Base-by-base conservation (phyloP, 768 basidiomycete genomes). In the Hygrophoropsis aurantiaca region DNA sequence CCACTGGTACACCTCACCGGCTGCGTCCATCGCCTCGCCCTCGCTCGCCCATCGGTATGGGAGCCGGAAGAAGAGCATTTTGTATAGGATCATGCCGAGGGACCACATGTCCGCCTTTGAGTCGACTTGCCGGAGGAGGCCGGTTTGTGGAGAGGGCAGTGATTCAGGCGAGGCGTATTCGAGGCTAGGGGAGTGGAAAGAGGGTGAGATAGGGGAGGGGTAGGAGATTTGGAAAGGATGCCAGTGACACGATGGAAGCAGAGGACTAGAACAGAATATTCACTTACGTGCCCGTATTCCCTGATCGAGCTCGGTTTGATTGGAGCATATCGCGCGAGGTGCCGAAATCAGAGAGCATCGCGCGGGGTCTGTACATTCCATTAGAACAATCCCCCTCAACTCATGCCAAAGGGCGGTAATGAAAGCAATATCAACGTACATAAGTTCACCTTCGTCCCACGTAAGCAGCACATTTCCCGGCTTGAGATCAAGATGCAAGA, bases 51-150 rank as follows among this genome's bases (percentile, higher is more conserved):
- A 83, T 15, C 74, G 77, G 59, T 93, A 97, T 0, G 95, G 94
- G 16, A 95, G 67, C 26, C 81, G 80, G 69, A 97, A 93, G 70
- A 97, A 98, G 1, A 95, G 69, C 51, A 98, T 76, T 58, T 93
- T 94, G 72, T 97, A 85, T 15, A 98, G 74, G 46, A 98, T 90
- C 87, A 98, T 93, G 52, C 94, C 94, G 13, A 98, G 75, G 5
- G 90, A 91, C 94, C 95, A 98, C 84, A 97, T 93, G 61, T 98
- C 94, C 4, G 89, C 80, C 59, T 94, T 94, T 0, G 91, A 90
- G 57, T 90, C 87, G 2, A 91, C 75, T 38, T 87, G 84, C 7
- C 72, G 74, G 7, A 89, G 79, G 18, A 75, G 65, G 0, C 90
- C 89, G 0, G 81, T 85, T 5, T 72, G 66, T 11, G 79, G 82